Conservation (phyloP, 2,329 filamentous ascomycete genomes). For the Scedosporium apiospermum region DNA sequence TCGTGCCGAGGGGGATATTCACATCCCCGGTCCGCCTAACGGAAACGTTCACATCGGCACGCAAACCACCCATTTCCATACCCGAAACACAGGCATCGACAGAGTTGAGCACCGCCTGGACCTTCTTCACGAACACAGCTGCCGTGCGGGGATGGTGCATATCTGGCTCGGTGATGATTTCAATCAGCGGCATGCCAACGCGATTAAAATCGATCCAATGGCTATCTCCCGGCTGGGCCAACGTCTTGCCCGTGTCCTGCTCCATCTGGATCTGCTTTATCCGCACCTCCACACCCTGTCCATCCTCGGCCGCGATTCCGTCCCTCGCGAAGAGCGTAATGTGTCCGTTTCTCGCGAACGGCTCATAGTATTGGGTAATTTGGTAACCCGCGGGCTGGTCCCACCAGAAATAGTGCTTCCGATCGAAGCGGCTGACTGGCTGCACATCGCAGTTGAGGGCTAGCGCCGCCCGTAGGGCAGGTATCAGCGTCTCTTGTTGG, state of each 20-base stretch:
- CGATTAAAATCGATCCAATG: slow-evolving; percentile 91
- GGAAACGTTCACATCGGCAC: slow-evolving; percentile 94
- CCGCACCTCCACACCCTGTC: slow-evolving; percentile 59
- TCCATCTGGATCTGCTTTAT: slow-evolving; percentile 96
- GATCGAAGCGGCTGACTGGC: slow-evolving; percentile 71
- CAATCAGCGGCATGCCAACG: slow-evolving; percentile 80
- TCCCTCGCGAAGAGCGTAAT: slow-evolving; percentile 66
- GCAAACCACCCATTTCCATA: slow-evolving; percentile 85
- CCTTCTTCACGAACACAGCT: slow-evolving; percentile 78
- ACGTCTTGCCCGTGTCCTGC: slow-evolving; percentile 93
- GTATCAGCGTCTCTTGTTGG: slow-evolving; percentile 72
- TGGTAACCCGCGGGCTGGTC: slow-evolving; percentile 96
- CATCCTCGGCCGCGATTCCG: slow-evolving; percentile 68
- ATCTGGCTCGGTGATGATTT: slow-evolving; percentile 87
- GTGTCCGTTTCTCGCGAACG: slow-evolving; percentile 59
- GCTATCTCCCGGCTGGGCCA: slow-evolving; percentile 61
- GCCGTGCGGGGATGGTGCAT: slow-evolving; percentile 83
- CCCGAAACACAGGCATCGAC: slow-evolving; percentile 82
- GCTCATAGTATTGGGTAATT: slow-evolving; percentile 89
- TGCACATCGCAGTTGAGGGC: slow-evolving; percentile 76
- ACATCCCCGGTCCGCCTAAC: slow-evolving; percentile 51
- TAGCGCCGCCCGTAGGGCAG: slow-evolving; percentile 81
- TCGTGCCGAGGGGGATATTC: slow-evolving; percentile 54
- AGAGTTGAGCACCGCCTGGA: slow-evolving; percentile 69
- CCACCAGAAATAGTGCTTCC: slow-evolving; percentile 99